Evolutionary conservation across 768 basidiomycete species (phyloP), one percentile per base, ranked within the genome.

Genomic region (Suillus subalutaceus): DNA sequence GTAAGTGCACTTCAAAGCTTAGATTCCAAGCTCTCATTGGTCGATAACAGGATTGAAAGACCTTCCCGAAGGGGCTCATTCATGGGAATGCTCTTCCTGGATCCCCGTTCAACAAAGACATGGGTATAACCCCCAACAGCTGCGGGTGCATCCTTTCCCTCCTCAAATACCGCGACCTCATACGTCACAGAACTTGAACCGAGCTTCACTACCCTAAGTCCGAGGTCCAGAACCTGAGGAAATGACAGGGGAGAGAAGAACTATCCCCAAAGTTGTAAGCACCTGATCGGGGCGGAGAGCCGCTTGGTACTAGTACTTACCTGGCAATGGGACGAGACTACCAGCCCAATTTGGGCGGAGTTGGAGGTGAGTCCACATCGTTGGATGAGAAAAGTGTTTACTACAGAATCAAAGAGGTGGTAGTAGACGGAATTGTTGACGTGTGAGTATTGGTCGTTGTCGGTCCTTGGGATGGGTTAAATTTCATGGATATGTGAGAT

Each of bases 391-490:
- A 92, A 94, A 10, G 89, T 84, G 74, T 94, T 94, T 76, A 94
- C 81, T 71, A 93, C 80, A 6, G 92, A 91, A 78, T 94, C 93
- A 77, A 93, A 91, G 64, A 92, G 82, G 71, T 91, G 90, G 72
- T 92, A 91, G 77, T 93, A 94, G 18, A 92, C 79, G 0, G 90
- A 83, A 75, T 94, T 94, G 78, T 94, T 93, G 72, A 93, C 80
- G 67, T 94, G 92, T 15, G 85, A 83, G 72, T 94, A 94, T 70
- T 93, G 91, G 80, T 94, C 92, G 71, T 93, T 94, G 82, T 94
- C 92, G 70, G 85, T 91, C 92, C 92, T 94, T 68, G n/a, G 66
- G 46, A 10, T 15, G 32, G 26, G 61, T 52, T 35, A 40, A 26
- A 48, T 56, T 41, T 55, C 37, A 26, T 18, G 40, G 4, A 26